Evolutionary conservation across 2,329 filamentous ascomycete species (phyloP).

Genomic region (Fusarium napiforme): DNA sequence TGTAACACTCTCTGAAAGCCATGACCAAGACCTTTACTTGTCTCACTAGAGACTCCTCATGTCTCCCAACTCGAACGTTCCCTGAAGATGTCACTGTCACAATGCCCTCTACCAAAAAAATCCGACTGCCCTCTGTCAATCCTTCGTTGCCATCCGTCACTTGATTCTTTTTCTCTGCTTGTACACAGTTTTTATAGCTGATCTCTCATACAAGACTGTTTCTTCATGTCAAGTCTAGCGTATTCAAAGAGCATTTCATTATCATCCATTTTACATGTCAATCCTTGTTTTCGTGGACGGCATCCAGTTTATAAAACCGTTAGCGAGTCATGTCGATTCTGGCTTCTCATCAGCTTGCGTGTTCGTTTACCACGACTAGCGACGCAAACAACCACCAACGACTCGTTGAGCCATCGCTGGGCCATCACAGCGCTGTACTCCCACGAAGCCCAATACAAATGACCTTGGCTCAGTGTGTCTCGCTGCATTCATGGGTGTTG

Average conservation of each 20-base stretch:
- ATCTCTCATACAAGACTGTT: neutral
- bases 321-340: neutral
- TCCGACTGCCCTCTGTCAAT: neutral
- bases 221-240: neutral
- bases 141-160: neutral
- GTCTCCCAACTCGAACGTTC: neutral
- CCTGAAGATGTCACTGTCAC: neutral
- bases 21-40: neutral
- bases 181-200: neutral
- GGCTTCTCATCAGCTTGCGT: neutral
- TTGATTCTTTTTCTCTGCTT: neutral
- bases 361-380: neutral
- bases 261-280: neutral
- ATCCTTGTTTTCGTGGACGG: neutral
- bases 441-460: neutral
- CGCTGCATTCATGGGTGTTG: neutral
- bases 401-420: neutral
- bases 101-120: neutral
- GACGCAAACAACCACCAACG: neutral
- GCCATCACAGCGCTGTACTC: neutral
- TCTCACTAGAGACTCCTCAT: slow-evolving; percentile 1
- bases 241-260: neutral
- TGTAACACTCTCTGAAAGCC: neutral
- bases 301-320: neutral
- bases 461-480: neutral